These are phyloP conservation scores for Aphanomyces cochlioides DNA, from an alignment of 352 stramenopile genomes.

Conservation along the genomic window DNA sequence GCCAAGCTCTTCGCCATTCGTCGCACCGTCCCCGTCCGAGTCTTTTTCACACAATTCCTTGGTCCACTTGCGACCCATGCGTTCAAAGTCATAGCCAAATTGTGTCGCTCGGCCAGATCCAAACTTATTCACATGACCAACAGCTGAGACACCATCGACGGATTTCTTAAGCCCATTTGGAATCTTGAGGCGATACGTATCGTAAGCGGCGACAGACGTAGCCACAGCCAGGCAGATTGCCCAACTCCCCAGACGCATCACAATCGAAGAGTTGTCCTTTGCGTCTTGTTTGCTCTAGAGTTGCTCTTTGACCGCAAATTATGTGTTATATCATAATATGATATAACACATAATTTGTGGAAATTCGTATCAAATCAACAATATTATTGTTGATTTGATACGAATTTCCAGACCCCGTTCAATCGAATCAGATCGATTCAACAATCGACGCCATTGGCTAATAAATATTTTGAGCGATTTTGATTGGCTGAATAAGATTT, in stretches of 20 bases:
- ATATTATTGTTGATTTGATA: too few relatives aligned
- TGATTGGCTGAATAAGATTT: too few relatives aligned
- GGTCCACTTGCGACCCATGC: conserved; percentile 20
- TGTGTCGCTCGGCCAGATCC: conserved; percentile 20
- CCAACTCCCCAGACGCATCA: background rate
- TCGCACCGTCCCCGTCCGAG: conserved; percentile 32
- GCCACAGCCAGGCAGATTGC: background rate
- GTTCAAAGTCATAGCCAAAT: conserved; percentile 30
- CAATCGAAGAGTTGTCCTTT: background rate
- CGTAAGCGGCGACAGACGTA: conserved; percentile 4
- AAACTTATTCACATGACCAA: conserved; percentile 29
- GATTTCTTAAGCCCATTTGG: conserved; percentile 27
- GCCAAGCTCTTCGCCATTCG: conserved; percentile 33
- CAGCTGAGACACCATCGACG: conserved; percentile 19
- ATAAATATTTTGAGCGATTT: too few relatives aligned
- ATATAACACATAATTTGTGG: too few relatives aligned
- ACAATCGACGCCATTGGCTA: too few relatives aligned
- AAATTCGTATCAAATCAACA: too few relatives aligned
- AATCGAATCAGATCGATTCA: too few relatives aligned
- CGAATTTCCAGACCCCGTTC: too few relatives aligned
- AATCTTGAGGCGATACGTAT: conserved; percentile 26
- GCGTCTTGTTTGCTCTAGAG: too few relatives aligned
- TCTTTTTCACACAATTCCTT: conserved; percentile 31
- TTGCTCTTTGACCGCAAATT: too few relatives aligned
- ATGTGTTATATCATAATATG: too few relatives aligned